These are phyloP conservation scores for Tulasnella sp. DNA, from an alignment of 768 basidiomycete genomes.

Conservation along the genomic window DNA sequence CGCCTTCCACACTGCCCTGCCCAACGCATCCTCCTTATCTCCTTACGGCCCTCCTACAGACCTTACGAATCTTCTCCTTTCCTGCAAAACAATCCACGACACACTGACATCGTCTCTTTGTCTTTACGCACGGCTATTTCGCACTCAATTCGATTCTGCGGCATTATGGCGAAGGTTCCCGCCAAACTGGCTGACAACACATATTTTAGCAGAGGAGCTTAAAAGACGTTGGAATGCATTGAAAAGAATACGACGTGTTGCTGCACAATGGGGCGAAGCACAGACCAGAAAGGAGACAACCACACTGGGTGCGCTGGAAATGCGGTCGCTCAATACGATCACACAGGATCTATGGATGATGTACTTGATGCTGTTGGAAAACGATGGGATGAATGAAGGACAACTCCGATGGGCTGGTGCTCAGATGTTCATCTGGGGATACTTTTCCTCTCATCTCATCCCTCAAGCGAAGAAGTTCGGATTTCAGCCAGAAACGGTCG, in stretches of 20 bases:
- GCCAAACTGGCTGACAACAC: conserved; percentile 3
- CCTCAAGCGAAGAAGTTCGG: neutral
- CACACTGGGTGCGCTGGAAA: neutral
- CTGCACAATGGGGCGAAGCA: neutral
- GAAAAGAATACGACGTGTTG: neutral
- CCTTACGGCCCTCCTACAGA: conserved; percentile 6
- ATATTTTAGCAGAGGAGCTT: conserved; percentile 9
- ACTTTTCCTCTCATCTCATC: neutral
- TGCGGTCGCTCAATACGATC: neutral
- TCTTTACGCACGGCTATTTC: conserved; percentile 15
- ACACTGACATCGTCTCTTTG: neutral
- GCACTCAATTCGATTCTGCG: conserved; percentile 16
- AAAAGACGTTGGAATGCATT: conserved; percentile 7
- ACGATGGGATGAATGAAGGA: conserved; percentile 14
- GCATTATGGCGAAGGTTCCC: conserved; percentile 13
- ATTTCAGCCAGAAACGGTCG: conserved; percentile 2
- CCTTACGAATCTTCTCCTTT: neutral
- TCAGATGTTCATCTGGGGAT: neutral
- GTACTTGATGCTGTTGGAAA: conserved; percentile 16
- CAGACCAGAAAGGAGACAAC: neutral
- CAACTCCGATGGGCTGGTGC: neutral
- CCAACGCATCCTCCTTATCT: no score
- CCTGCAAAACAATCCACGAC: conserved; percentile 10
- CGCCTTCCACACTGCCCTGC: conserved; percentile 12
- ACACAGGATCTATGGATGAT: conserved; percentile 14